A percentile compares a stretch with the other conserved stretches of the same genome.
These are phyloP conservation scores for Blumeria graminis DNA, from an alignment of 2,329 filamentous ascomycete genomes.

Conservation along the genomic window DNA sequence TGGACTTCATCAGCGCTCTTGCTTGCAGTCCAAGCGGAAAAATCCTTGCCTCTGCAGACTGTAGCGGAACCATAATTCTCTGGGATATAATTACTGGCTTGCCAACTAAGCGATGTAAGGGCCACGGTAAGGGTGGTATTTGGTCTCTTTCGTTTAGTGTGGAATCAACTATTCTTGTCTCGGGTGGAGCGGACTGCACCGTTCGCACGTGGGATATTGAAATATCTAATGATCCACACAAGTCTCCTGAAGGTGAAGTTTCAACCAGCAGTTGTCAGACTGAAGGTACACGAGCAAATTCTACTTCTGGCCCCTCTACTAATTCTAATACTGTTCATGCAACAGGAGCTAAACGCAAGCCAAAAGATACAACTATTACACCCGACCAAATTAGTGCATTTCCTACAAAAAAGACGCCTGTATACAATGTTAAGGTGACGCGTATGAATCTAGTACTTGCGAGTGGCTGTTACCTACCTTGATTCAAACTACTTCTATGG, in stretches of 20 bases:
- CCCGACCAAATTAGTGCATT: conserved; percentile 90
- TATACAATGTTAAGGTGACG: conserved; percentile 83
- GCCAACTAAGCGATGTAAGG: conserved; percentile 75
- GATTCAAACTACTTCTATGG: neutral
- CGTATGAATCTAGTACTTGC: conserved; percentile 85
- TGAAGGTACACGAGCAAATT: conserved; percentile 23
- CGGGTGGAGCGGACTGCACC: conserved; percentile 74
- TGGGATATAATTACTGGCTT: conserved; percentile 83
- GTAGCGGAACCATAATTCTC: conserved; percentile 70
- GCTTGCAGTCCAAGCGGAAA: conserved; percentile 74
- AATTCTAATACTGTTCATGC: conserved; percentile 11
- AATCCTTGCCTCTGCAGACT: conserved; percentile 74
- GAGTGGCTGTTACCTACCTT: conserved; percentile 36
- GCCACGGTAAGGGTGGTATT: conserved; percentile 80
- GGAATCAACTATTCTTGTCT: conserved; percentile 74
- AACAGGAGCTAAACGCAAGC: conserved; percentile 40
- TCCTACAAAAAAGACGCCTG: conserved; percentile 84
- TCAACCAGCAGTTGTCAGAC: conserved; percentile 20
- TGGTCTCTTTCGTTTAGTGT: conserved; percentile 85
- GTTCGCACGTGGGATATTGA: conserved; percentile 52
- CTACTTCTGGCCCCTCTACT: conserved; percentile 7
- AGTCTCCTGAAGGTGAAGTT: conserved; percentile 22
- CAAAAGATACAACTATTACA: conserved; percentile 72
- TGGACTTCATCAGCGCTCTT: conserved; percentile 62
- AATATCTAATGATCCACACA: conserved; percentile 39